A percentile compares a stretch with the other conserved stretches of the same genome.
Evolutionary conservation across 768 basidiomycete species (phyloP).

Genomic region (Sporobolomyces phaffii): DNA sequence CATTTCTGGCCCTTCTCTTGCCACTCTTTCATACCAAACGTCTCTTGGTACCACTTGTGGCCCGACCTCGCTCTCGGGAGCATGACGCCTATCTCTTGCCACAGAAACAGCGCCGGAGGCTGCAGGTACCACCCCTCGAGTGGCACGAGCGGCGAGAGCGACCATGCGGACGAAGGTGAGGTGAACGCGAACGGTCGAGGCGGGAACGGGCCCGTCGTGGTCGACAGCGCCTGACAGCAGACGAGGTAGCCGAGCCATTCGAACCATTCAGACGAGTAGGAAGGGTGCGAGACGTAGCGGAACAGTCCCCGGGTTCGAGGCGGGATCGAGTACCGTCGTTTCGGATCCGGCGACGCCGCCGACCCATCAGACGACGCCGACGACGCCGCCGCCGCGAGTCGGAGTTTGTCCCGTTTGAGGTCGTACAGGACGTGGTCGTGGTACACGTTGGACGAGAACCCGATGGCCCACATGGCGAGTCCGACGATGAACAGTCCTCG

Average conservation of each 20-base stretch:
- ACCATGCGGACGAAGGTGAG: not conserved
- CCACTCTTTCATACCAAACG: slow-evolving; percentile 62
- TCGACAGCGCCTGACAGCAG: slow-evolving; percentile 49
- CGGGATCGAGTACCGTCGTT: slow-evolving; percentile 45
- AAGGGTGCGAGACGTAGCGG: slow-evolving; percentile 79
- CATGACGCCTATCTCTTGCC: slow-evolving; percentile 70
- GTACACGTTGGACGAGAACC: slow-evolving; percentile 70
- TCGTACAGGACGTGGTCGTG: slow-evolving; percentile 87
- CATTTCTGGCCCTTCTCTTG: slow-evolving; percentile 62
- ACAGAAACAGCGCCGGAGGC: slow-evolving; percentile 75
- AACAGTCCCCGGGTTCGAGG: slow-evolving; percentile 59
- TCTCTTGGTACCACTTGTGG: slow-evolving; percentile 75
- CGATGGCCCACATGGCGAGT: slow-evolving; percentile 58
- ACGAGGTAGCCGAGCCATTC: slow-evolving; percentile 88
- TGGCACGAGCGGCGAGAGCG: not conserved
- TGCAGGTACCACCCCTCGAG: slow-evolving; percentile 36
- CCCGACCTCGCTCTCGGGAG: slow-evolving; percentile 66
- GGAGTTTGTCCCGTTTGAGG: slow-evolving; percentile 50
- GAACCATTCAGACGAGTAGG: slow-evolving; percentile 90
- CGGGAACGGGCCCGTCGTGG: slow-evolving; percentile 49
- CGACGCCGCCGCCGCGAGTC: too few relatives aligned
- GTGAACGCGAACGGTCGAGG: slow-evolving; percentile 33
- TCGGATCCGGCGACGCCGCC: not conserved
- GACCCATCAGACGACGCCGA: too few relatives aligned
- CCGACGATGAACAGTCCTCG: slow-evolving; percentile 37